Conservation (phyloP, 2,329 filamentous ascomycete species). For the Stagonosporopsis vannaccii region DNA sequence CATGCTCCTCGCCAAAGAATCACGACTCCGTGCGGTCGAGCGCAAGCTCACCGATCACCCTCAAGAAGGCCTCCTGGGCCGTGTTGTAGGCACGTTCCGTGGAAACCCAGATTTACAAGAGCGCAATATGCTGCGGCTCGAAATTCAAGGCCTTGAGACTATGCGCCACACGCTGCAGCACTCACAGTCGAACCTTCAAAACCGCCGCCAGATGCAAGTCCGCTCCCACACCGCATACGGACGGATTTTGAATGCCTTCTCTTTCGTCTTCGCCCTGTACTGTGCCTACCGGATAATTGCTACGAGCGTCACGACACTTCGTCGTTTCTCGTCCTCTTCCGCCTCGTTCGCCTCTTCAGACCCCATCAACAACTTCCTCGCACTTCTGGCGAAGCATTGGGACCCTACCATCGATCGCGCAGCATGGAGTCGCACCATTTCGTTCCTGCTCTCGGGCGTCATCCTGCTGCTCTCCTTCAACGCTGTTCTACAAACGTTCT, state of each 20-base stretch:
- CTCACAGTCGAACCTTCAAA: slow-evolving; percentile 69
- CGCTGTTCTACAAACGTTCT: slow-evolving; percentile 84
- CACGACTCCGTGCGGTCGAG: slow-evolving; percentile 73
- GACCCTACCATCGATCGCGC: slow-evolving; percentile 82
- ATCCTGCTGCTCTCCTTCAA: slow-evolving; percentile 84
- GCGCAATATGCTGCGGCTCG: slow-evolving; percentile 67
- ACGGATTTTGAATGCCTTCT: slow-evolving; percentile 67
- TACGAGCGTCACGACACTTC: slow-evolving; percentile 72
- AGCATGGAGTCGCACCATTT: slow-evolving; percentile 85
- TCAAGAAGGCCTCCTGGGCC: slow-evolving; percentile 70
- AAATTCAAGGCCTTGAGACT: slow-evolving; percentile 79
- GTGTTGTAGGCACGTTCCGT: slow-evolving; percentile 75
- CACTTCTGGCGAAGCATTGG: slow-evolving; percentile 81
- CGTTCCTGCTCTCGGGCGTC: slow-evolving; percentile 80
- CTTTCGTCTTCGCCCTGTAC: slow-evolving; percentile 78
- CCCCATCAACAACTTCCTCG: slow-evolving; percentile 83
- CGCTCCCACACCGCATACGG: slow-evolving; percentile 73
- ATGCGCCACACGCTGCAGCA: slow-evolving; percentile 77
- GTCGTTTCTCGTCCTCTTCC: slow-evolving; percentile 61
- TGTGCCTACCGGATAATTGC: slow-evolving; percentile 83
- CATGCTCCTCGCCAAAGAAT: slow-evolving; percentile 78
- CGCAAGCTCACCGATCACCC: slow-evolving; percentile 63
- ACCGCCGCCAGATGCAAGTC: slow-evolving; percentile 68
- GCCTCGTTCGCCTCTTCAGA: slow-evolving; percentile 73
- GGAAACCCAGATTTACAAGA: slow-evolving; percentile 65